Evolutionary conservation across 345 rosid species (phyloP).

Genomic region (Pugionium cornutum): DNA sequence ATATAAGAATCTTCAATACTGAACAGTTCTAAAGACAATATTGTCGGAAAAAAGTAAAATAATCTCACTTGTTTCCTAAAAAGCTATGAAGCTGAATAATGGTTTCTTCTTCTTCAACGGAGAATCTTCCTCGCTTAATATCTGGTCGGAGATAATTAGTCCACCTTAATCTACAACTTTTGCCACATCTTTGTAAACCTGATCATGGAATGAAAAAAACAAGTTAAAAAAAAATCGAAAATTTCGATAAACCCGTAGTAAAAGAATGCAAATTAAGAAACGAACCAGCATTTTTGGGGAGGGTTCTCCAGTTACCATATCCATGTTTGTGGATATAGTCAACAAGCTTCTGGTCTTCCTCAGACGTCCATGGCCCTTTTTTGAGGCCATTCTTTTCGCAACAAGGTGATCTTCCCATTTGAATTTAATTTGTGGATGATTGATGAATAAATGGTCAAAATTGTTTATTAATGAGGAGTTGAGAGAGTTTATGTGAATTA

Average conservation of each 20-base stretch:
- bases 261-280: conserved; percentile 3
- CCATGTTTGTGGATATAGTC: conserved; percentile 79
- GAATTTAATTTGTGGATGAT: conserved; percentile 33
- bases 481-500: conserved; percentile 1
- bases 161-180: conserved; percentile 81
- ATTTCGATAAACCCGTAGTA: background rate
- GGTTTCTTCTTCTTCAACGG: conserved; percentile 73
- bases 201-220: background rate
- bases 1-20: conserved; percentile 25
- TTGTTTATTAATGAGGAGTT: conserved; percentile 3
- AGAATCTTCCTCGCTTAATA: conserved; percentile 69
- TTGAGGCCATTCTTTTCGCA: conserved; percentile 77
- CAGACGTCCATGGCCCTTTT: conserved; percentile 92
- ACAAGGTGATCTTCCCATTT: conserved; percentile 84
- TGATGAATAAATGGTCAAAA: background rate
- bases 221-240: background rate
- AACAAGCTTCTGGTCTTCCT: conserved; percentile 71
- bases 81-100: conserved; percentile 68
- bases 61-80: conserved; percentile 70
- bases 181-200: conserved; percentile 72
- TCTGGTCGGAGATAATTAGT: conserved; percentile 78
- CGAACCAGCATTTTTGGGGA: conserved; percentile 85
- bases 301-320: conserved; percentile 83
- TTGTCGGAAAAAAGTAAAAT: background rate
- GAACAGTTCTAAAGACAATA: background rate